Evolutionary conservation across 352 stramenopile genomes (phyloP), one percentile per base, ranked within the genome.

Genomic region (Phytophthora citricola): DNA sequence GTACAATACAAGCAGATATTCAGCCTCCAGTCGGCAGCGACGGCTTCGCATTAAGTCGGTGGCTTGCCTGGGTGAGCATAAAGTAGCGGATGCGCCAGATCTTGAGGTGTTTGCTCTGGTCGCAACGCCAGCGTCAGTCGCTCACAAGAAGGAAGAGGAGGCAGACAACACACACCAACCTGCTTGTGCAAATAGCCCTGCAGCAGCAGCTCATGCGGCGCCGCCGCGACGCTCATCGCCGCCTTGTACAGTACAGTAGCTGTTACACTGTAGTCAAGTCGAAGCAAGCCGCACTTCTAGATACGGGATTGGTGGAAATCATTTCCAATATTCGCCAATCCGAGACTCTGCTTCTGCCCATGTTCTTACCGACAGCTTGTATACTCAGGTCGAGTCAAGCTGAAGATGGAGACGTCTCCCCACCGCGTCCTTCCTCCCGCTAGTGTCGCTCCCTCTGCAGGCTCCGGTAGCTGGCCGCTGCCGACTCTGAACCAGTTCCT

Each of bases 71-170:
- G 10, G 88, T 87, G 46, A 95, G 79, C 29, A 93, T 65, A 59
- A 94, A 95, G 69, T 93, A 95, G 38, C 88, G 88, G 40, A 95
- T 83, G 63, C 91, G 91, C 88, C 88, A 95, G 44, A 94, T 68
- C 71, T 93, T 92, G 14, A 95, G 44, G 60, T 95, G 88, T 53
- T 91, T 83, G 63, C 88, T 95, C 88, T 95, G 57, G 52, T 36
- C 40, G 12, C 41, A 48, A 45, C 39, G 48, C 7, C 38, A 53
- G 31, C n/a, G 38, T 67, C 39, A 69, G 45, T 44, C 26, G 7
- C 9, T 4, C 31, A 36, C 9, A 8, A 36, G 31, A 9, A 12
- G 3, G 8, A 9, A 36, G 31, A 36, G 10, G 31, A 47, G 2
- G 7, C 15, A 41, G 56, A 43, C 22, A 20, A 7, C 17, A 60